Evolutionary conservation across 495 filamentous ascomycete genomes (phyloP), one percentile per base, ranked within the genome.

Genomic region (Delitschia confertaspora): DNA sequence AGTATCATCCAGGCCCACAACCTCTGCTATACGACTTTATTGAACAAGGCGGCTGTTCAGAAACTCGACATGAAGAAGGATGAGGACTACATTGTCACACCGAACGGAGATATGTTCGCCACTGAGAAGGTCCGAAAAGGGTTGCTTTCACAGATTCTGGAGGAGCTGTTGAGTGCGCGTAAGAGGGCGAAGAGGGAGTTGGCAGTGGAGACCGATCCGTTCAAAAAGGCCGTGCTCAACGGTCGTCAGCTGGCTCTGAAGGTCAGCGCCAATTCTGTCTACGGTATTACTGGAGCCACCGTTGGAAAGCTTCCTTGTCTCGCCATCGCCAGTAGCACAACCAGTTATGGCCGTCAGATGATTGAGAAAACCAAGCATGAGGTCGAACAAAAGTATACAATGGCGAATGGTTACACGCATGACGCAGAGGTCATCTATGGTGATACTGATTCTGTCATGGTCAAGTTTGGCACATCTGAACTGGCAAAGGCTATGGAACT

Each of bases 401-500:
- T 95, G 29, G 83, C 84, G 9, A 95, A 96, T 56, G 93, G 91
- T 10, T 96, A 96, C 63, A 74, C 75, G 2, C 85, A 95, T 60
- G 84, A 96, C 62, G 91, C 91, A 0, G 73, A 93, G 54, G 91
- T 99, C 63, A 93, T 99, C 45, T 99, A 99, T 52, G 91, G 91
- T 65, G 91, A 99, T 61, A 99, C 91, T 18, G 91, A 99, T 70
- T 99, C 91, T 5, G 91, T 99, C 62, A 99, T 99, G 91, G 91
- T 99, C 24, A 96, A 95, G 56, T 99, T 99, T 56, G 91, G 91
- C 9, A 84, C 85, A 3, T 77, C 70, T 8, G 85, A 94, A 29
- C 69, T 96, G 9, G 74, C 75, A 8, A 80, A 86, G 19, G 79
- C 87, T 16, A 96, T 99, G 93, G 87, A 88, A 60, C 75, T 96